A percentile compares a stretch with the other conserved stretches of the same genome.
Evolutionary conservation across 2,329 filamentous ascomycete genomes (phyloP).

Genomic region (Mollisia scopiformis): DNA sequence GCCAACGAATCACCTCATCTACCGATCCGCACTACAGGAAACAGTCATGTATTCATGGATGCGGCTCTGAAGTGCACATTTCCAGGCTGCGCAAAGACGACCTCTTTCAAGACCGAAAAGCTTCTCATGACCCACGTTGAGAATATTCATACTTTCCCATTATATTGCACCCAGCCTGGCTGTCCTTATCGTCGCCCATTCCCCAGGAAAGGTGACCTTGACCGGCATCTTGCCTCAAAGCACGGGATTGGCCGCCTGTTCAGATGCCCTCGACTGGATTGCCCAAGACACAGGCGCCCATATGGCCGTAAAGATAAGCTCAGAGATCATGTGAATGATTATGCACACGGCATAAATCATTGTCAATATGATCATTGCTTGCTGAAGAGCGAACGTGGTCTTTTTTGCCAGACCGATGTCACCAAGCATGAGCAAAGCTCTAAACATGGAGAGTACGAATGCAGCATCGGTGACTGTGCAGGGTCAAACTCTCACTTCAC

Average conservation of each 20-base stretch:
- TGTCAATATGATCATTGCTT: background rate
- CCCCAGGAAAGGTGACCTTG: background rate
- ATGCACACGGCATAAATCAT: background rate
- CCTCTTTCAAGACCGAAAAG: background rate
- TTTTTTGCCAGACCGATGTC: background rate
- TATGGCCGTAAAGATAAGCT: background rate
- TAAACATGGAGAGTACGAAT: background rate
- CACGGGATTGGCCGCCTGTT: background rate
- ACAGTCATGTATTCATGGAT: background rate
- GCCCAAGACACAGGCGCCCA: background rate
- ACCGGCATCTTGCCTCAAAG: background rate
- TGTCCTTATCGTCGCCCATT: background rate
- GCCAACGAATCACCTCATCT: background rate
- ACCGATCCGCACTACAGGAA: too few relatives aligned
- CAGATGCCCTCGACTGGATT: background rate
- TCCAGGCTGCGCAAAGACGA: background rate
- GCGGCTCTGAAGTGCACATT: background rate
- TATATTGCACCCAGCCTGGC: background rate
- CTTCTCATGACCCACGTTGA: background rate
- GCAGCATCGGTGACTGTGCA: background rate
- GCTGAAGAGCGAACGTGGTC: background rate
- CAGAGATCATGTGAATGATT: background rate
- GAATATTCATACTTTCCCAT: background rate
- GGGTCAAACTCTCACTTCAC: background rate
- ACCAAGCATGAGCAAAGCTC: background rate